These are phyloP conservation scores for Fusarium poae DNA, from an alignment of 2,329 filamentous ascomycete species.

Conservation along the genomic window DNA sequence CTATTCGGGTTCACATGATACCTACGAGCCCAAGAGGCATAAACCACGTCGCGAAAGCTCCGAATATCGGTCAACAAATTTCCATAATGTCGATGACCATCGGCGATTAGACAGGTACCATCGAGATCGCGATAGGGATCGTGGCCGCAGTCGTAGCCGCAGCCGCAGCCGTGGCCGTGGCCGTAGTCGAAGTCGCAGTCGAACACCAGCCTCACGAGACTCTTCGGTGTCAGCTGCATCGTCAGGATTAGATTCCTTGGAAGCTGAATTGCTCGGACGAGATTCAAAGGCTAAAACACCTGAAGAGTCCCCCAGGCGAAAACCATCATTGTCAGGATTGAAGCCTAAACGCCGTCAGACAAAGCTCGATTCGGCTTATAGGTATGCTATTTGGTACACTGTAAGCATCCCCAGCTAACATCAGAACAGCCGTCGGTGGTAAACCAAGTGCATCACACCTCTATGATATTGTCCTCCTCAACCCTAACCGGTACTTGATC, in stretches of 20 bases:
- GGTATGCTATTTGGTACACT: conserved; percentile 44
- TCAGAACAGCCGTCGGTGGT: conserved; percentile 55
- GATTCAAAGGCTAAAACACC: conserved; percentile 51
- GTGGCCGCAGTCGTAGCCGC: conserved; percentile 15
- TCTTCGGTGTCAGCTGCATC: conserved; percentile 52
- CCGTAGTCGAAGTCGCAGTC: conserved; percentile 26
- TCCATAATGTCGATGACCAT: conserved; percentile 21
- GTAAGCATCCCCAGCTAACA: conserved; percentile 26
- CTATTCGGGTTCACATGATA: conserved; percentile 12
- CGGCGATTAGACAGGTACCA: conserved; percentile 36
- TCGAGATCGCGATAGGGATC: conserved; percentile 32
- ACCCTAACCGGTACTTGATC: conserved; percentile 31
- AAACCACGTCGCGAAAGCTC: conserved; percentile 33
- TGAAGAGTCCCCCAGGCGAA: conserved; percentile 42
- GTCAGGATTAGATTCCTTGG: conserved; percentile 56
- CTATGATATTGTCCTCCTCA: conserved; percentile 9
- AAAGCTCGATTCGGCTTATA: conserved; percentile 56
- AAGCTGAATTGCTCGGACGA: conserved; percentile 56
- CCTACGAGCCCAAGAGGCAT: conserved; percentile 26
- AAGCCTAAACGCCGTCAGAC: conserved; percentile 52
- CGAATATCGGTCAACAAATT: conserved; percentile 20
- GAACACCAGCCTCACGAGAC: conserved; percentile 48
- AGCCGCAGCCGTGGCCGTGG: conserved; percentile 19
- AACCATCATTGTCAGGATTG: conserved; percentile 38
- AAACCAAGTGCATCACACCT: conserved; percentile 15